Conservation (phyloP, 352 stramenopile genomes). For the Phytophthora sojae region DNA sequence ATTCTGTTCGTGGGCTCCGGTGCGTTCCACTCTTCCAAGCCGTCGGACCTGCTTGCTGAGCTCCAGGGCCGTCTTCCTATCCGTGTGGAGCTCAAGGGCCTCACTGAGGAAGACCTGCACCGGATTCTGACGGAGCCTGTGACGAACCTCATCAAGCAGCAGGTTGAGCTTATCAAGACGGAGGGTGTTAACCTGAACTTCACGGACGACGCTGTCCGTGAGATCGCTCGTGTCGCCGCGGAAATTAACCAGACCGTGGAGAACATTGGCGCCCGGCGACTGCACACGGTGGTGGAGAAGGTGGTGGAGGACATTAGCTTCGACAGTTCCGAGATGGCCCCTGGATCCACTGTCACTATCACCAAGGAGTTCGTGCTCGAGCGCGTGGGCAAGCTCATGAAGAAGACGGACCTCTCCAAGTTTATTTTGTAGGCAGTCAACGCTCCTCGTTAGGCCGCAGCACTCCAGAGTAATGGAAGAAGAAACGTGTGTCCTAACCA, state of each 20-base stretch:
- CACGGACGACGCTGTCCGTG: conserved; percentile 96
- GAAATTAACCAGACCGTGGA: conserved; percentile 97
- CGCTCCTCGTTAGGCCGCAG: conserved; percentile 16
- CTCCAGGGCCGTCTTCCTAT: conserved; percentile 98
- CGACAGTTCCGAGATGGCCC: conserved; percentile 93
- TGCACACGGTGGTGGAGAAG: conserved; percentile 98
- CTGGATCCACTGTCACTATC: conserved; percentile 88
- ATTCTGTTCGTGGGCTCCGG: conserved; percentile 99
- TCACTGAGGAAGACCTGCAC: conserved; percentile 99
- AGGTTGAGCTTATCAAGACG: conserved; percentile 97
- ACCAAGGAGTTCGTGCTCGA: conserved; percentile 95
- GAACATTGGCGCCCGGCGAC: conserved; percentile 98
- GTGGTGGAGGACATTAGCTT: conserved; percentile 99
- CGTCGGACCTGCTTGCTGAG: conserved; percentile 98
- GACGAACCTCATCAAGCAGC: conserved; percentile 98
- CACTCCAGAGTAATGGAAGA: conserved; percentile 25
- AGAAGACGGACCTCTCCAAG: conserved; percentile 97
- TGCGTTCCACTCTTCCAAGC: conserved; percentile 98
- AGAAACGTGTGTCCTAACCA: conserved; percentile 21
- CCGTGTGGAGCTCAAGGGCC: conserved; percentile 97
- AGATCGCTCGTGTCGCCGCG: conserved; percentile 96
- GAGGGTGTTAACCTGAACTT: conserved; percentile 97
- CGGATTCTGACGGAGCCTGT: conserved; percentile 99
- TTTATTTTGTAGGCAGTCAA: conserved; percentile 95
- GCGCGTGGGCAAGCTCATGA: conserved; percentile 94